Base-by-base conservation (phyloP, 23 red algal genomes). In the Gracilaria gracilis region DNA sequence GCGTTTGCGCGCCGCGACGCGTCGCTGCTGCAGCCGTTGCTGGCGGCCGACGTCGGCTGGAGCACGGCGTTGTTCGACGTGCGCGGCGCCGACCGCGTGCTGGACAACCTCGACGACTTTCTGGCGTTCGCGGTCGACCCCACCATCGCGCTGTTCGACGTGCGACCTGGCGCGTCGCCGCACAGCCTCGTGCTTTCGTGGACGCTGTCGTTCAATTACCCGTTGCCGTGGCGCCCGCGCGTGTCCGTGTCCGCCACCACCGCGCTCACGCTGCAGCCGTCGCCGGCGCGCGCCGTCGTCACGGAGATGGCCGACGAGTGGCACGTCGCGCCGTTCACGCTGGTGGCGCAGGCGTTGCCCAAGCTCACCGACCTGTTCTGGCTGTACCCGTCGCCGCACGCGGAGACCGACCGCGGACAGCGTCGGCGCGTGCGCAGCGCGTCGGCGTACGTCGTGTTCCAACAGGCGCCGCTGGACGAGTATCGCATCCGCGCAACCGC, bases 161-260 rank as follows among this genome's bases (percentile, higher is more conserved):
- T 59, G 12, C 59, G 50, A 44, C 24, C 3, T 34, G 39, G 12
- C 42, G 23, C 19, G 38, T 31, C 24, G 0, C 25, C 4, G 29
- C 57, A n/a, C 23, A 13, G 25, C 76, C n/a, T 81, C 27, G 24
- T 29, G 35, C 71, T 81, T 57, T 12, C 25, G 23, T 90, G 75
- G 57, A 80, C 87, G 23, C 74, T 90, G n/a, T 81, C 74, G 71
- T 90, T 90, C 87, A 67, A 61, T 23, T 90, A 79, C 24, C 87
- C 87, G 14, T 29, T 90, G 37, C 87, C 87, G 36, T 90, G 87
- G 87, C 87, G 87, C 25, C 87, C 87, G 4, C 87, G 87, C 32
- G 87, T 90, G 4, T 61, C 87, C 20, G 55, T 81, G 25, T 81
- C 74, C 9, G 28, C 75, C 21, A 46, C 54, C 55, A 44, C 70